Evolutionary conservation across 305 asterid genomes (phyloP), one percentile per base, ranked within the genome.

Genomic region (Fraxinus platypoda): DNA sequence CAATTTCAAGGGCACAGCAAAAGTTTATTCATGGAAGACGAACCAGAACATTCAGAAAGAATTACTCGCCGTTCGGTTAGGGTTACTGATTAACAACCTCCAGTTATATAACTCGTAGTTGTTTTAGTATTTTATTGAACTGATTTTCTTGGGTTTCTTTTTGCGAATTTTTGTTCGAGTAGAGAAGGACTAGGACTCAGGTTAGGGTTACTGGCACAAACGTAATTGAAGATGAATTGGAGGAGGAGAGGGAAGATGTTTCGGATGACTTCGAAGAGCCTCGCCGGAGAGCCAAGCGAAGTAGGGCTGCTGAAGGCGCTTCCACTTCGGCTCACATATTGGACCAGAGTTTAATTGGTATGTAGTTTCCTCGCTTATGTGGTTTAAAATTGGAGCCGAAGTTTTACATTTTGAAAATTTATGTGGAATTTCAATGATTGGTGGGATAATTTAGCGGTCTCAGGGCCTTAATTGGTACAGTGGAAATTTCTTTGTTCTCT

Each of bases 141-240:
- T 84, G 85, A 78, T 73, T 86, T 80, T 64, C 6, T 79, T 68
- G 74, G 54, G 26, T 34, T 82, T 76, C 84, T 54, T 54, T 62
- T 75, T 33, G 4, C 28, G 33, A 57, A n/a, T 66, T 74, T 77
- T 77, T 41, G 83, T 62, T 84, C 41, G 88, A 84, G 89, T 78
- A 95, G 98, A 95, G 90, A 86, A 91, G 99, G 89, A 38, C 86
- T 86, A 93, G 95, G 94, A 91, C 82, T 90, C 93, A 81, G 89
- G 89, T 87, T 80, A 89, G 81, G 88, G 78, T 83, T 21, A 84
- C 84, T 52, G 91, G 93, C 74, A 17, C 91, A 0, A 92, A 89
- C 71, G 82, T 77, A 75, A 74, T 80, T 75, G 89, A 54, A 41
- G 90, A 82, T 54, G 89, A 78, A 25, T 86, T 88, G 83, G 97